Percentiles rank a stretch among this genome's conserved stretches.
These are phyloP conservation scores for Esteya vermicola DNA, from an alignment of 2,329 filamentous ascomycete species.

Conservation along the genomic window DNA sequence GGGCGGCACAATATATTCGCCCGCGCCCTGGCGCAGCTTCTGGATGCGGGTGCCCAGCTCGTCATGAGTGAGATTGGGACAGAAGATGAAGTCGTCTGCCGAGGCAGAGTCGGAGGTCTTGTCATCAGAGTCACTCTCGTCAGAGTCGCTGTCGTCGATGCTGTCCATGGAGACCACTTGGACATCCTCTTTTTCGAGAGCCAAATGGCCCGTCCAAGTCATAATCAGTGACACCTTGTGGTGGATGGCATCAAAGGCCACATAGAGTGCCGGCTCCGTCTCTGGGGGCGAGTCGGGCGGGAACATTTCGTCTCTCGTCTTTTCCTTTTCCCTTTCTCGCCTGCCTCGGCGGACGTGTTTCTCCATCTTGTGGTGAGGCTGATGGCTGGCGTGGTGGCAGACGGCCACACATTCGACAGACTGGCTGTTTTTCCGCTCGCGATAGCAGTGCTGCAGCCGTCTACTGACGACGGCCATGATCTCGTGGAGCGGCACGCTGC, in stretches of 20 bases:
- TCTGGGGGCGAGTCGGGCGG: not conserved
- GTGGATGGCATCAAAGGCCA: not conserved
- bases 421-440: not conserved
- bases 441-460: not conserved
- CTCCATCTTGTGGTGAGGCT: not conserved
- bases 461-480: not conserved
- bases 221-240: not conserved
- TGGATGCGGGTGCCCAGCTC: not conserved
- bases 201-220: not conserved
- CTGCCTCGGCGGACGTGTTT: not conserved
- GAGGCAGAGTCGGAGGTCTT: not conserved
- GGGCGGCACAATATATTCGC: not conserved
- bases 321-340: not conserved
- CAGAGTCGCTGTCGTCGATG: not conserved
- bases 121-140: not conserved
- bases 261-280: not conserved
- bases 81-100: too few relatives aligned
- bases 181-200: not conserved
- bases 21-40: not conserved
- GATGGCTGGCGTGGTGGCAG: not conserved
- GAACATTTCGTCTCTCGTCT: not conserved
- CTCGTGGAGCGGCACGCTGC: not conserved
- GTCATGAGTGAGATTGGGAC: not conserved
- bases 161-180: too few relatives aligned
- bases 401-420: not conserved